Base-by-base conservation (phyloP, 768 basidiomycete genomes). In the Boletus sp. region DNA sequence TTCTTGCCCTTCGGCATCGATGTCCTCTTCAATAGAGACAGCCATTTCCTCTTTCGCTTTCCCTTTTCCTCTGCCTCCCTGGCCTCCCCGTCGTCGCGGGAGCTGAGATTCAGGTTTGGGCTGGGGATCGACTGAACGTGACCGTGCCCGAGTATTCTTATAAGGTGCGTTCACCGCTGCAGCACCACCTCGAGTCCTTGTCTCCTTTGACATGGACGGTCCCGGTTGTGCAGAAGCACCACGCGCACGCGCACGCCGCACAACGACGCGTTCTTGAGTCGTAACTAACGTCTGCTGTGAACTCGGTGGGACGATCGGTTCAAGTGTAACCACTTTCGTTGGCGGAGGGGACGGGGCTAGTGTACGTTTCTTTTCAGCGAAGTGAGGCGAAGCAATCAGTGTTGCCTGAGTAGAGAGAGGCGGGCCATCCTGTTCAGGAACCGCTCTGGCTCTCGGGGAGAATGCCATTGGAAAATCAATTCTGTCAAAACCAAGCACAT, bases 401-500 rank as follows among this genome's bases (percentile, higher is more conserved):
- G 69, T 70, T 29, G 55, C 56, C 25, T 71, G 68, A 6, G 70
- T 70, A 47, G 61, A 55, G 10, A 30, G 47, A 1, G 57, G 60
- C 19, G 56, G 57, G 21, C 9, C 65, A 1, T 59, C 48, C 1
- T 19, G 43, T 9, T 48, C 55, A 30, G 32, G 35, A 33, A 23
- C 14, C 3, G 47, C 44, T 10, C 43, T 29, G 9, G 30, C 7
- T 23, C 30, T 32, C 1, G 58, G 60, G 10, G 57, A 43, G 23
- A 25, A 38, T 10, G 50, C 51, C 25, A 15, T 8, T 6, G 52
- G 41, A 25, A 44, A 35, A 4, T 54, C 39, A 9, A 29, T 2
- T 13, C 67, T 68, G 17, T 45, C 9, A 34, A 34, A 2, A 15
- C 14, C 14, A 5, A 29, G 13, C 7, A 3, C 6, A 27, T 65